Evolutionary conservation across 2,329 filamentous ascomycete genomes (phyloP), one percentile per base, ranked within the genome.

Genomic region (Periconia sp.): DNA sequence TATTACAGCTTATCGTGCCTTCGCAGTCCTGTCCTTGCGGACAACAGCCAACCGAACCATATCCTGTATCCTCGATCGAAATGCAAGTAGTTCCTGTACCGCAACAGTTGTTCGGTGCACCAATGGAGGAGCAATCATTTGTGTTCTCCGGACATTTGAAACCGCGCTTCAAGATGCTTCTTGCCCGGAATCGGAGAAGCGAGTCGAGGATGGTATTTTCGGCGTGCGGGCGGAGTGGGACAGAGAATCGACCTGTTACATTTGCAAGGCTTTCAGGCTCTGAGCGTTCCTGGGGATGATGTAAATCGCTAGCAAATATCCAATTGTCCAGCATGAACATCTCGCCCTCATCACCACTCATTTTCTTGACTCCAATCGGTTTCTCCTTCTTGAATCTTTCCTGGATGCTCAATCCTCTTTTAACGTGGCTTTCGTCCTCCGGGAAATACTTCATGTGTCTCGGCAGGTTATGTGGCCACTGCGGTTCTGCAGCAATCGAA

Each of bases 11-110:
- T 5, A 92, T 82, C 1, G 72, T 71, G 8, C 86, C 85, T 3
- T 78, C 78, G 65, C 88, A 92, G 5, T 67, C 78, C 30, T 75
- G 72, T 3, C 87, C 87, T 24, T 74, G 61, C 0, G 86, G 86
- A 69, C 89, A 94, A 68, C 89, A 94, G 3, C 88, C 88, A 2
- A 92, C 83, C 31, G 82, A 80, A 6, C 86, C 86, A 19, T 85
- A 73, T 0, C 79, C 80, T 5, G 80, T 79, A 64, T 88, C 82
- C 22, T 77, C 65, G 4, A 90, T 82, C 17, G 72, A 68, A 33
- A 87, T 83, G 63, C 89, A 94, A 6, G 77, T 81, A 53, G 86
- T 83, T 12, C 76, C 79, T n/a, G 75, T 74, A 16, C 78, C 73
- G 66, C 89, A 94, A 73, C 89, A 94, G 67, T 85, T 87, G 66